Percentiles rank a stretch among this genome's conserved stretches.
Evolutionary conservation across 768 basidiomycete genomes (phyloP).

Genomic region (Imleria badia): DNA sequence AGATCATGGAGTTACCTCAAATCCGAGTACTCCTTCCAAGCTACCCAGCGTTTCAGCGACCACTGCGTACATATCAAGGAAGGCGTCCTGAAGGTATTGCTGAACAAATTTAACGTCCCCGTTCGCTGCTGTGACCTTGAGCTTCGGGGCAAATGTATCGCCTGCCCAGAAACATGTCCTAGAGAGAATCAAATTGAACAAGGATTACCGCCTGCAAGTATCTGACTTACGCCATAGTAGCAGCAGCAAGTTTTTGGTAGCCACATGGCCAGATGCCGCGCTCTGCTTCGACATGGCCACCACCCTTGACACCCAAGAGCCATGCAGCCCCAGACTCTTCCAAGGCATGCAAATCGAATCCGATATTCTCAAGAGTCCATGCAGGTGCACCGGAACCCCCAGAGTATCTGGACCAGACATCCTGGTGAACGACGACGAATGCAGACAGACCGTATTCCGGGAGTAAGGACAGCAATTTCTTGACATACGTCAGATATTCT

Average conservation of each 20-base stretch:
- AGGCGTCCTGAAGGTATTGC: slow-evolving; percentile 77
- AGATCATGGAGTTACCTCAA: slow-evolving; percentile 59
- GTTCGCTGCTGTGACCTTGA: slow-evolving; percentile 48
- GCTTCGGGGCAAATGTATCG: slow-evolving; percentile 77
- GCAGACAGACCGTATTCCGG: slow-evolving; percentile 72
- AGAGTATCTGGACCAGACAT: slow-evolving; percentile 93
- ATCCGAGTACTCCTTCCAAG: slow-evolving; percentile 80
- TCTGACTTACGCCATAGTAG: slow-evolving; percentile 81
- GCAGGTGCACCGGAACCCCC: slow-evolving; percentile 97
- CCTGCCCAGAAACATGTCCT: slow-evolving; percentile 96
- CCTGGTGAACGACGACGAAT: slow-evolving; percentile 86
- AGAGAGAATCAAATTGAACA: not conserved
- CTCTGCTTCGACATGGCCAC: slow-evolving; percentile 74
- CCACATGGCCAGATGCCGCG: slow-evolving; percentile 91
- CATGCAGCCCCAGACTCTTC: slow-evolving; percentile 88
- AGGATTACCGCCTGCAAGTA: not conserved
- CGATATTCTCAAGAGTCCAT: slow-evolving; percentile 87
- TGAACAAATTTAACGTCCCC: slow-evolving; percentile 67
- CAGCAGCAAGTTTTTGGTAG: slow-evolving; percentile 89
- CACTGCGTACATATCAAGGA: slow-evolving; percentile 71
- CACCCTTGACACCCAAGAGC: slow-evolving; percentile 74
- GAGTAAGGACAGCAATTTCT: slow-evolving; percentile 61
- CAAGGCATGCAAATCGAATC: slow-evolving; percentile 78
- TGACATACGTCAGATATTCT: slow-evolving; percentile 81
- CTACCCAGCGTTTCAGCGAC: slow-evolving; percentile 69